Evolutionary conservation across 352 stramenopile species (phyloP).

Genomic region (Phytopythium litorale): DNA sequence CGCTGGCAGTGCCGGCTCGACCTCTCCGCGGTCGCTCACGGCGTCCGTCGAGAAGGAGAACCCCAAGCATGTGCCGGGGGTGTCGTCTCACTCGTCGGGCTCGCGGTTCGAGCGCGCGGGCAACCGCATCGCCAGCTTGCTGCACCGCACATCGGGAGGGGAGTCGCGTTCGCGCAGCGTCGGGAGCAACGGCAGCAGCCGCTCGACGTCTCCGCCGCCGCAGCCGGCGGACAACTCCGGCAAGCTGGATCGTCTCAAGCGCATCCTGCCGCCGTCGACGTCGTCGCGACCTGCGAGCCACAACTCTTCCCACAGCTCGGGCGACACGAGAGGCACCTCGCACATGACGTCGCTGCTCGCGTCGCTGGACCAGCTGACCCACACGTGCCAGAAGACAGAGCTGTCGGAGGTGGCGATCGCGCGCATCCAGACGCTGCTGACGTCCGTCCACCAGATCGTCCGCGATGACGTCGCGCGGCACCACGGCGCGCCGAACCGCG

Average conservation of each 20-base stretch:
- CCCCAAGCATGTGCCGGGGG: constrained; percentile 19
- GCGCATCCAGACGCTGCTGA: constrained; percentile 59
- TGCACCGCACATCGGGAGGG: constrained; percentile 15
- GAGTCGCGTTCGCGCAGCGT: background rate
- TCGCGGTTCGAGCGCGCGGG: constrained; percentile 15
- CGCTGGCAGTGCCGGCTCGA: constrained; percentile 7
- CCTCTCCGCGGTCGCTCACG: constrained; percentile 23
- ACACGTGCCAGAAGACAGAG: constrained; percentile 54
- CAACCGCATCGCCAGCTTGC: constrained; percentile 30
- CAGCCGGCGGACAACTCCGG: background rate
- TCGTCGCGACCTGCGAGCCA: no score
- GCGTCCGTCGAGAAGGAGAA: constrained; percentile 21
- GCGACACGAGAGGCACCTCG: constrained; percentile 3
- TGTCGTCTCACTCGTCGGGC: constrained; percentile 4
- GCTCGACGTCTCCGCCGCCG: background rate
- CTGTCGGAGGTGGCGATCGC: constrained; percentile 61
- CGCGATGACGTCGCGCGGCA: constrained; percentile 56
- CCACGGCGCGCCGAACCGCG: constrained; percentile 24
- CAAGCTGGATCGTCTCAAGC: constrained; percentile 4
- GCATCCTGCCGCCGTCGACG: constrained; percentile 5
- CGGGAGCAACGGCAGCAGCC: constrained; percentile 2
- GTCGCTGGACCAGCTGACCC: constrained; percentile 41
- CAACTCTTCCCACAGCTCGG: background rate
- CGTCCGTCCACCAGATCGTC: constrained; percentile 65
- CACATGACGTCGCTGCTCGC: constrained; percentile 43